Base-by-base conservation (phyloP, 495 filamentous ascomycete genomes). In the Pseudevernia furfuracea region DNA sequence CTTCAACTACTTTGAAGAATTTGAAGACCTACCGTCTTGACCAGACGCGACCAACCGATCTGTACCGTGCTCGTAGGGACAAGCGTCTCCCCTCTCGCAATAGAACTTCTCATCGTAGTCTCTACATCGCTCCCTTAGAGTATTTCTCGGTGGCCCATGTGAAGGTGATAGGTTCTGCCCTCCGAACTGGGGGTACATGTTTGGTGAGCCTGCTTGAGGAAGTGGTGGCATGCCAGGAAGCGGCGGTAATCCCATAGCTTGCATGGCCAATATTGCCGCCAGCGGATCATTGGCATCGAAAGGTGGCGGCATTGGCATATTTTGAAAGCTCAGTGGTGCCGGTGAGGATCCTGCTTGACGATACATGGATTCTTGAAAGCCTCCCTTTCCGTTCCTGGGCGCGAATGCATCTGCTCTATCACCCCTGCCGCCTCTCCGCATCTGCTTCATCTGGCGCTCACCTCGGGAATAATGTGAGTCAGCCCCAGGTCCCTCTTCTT, bases 91-190 rank as follows among this genome's bases (percentile, higher is more conserved):
- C 57, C 87, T 75, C 39, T 88, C 84, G 70, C 93, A 97, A 67
- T 87, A 95, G 0, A 94, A 94, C 68, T 92, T 91, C 1, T 81
- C 85, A 66, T 97, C 92, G 71, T 91, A 97, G 72, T 96, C 91
- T 52, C 86, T 84, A 70, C 93, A 97, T 63, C 87, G 81, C 71
- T 85, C 75, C 12, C 77, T 78, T 62, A 76, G 58, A 15, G 19
- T 60, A 17, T 52, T 58, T 23, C 43, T 66, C 14, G 6, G 52
- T 9, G 28, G 30, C 17, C 52, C 30, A 11, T 32, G 28, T 58
- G 58, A 36, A 34, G 48, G 28, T 19, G 60, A 59, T 10, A 58
- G 23, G 15, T 14, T 43, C 23, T 64, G 71, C 37, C 23, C 62
- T n/a, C 57, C 53, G 44, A 49, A 61, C 55, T 56, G 66, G 8